A percentile compares a stretch with the other conserved stretches of the same genome.
Conservation (phyloP, 2,329 filamentous ascomycete species). For the Endoconidiophora laricicola region DNA sequence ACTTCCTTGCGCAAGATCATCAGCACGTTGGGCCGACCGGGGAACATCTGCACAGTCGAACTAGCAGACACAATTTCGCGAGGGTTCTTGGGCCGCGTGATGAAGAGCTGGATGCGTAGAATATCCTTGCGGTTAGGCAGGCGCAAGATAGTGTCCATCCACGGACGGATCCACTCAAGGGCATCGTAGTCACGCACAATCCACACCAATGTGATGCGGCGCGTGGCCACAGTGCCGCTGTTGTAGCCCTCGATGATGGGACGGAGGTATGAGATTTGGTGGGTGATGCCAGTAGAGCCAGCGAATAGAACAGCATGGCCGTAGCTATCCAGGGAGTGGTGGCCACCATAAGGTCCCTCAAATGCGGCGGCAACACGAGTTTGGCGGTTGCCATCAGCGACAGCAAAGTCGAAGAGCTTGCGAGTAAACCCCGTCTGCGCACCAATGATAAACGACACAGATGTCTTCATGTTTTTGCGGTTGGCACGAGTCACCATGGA, state of each 20-base stretch:
- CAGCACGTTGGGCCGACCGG: slow-evolving; percentile 69
- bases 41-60: slow-evolving; percentile 76
- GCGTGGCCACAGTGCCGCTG: slow-evolving; percentile 58
- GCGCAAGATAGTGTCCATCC: slow-evolving; percentile 57
- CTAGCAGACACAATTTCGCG: slow-evolving; percentile 64
- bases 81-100: slow-evolving; percentile 74
- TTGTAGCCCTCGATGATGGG: slow-evolving; percentile 56
- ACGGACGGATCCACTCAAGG: slow-evolving; percentile 84
- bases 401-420: slow-evolving; percentile 56
- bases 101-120: slow-evolving; percentile 73
- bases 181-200: slow-evolving; percentile 79
- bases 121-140: slow-evolving; percentile 71
- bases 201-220: slow-evolving; percentile 75
- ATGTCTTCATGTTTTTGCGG: slow-evolving; percentile 30
- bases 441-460: slow-evolving; percentile 69
- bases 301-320: slow-evolving; percentile 83
- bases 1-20: slow-evolving; percentile 71
- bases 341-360: slow-evolving; percentile 77
- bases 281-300: slow-evolving; percentile 86
- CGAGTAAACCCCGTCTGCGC: slow-evolving; percentile 80
- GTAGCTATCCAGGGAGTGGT: slow-evolving; percentile 78
- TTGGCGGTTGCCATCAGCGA: slow-evolving; percentile 31
- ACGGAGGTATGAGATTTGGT: slow-evolving; percentile 76
- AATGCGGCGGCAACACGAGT: slow-evolving; percentile 56
- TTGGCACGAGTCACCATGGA: slow-evolving; percentile 21